Conservation (phyloP, 73 alveolate genomes). For the Stentor roeselii region DNA sequence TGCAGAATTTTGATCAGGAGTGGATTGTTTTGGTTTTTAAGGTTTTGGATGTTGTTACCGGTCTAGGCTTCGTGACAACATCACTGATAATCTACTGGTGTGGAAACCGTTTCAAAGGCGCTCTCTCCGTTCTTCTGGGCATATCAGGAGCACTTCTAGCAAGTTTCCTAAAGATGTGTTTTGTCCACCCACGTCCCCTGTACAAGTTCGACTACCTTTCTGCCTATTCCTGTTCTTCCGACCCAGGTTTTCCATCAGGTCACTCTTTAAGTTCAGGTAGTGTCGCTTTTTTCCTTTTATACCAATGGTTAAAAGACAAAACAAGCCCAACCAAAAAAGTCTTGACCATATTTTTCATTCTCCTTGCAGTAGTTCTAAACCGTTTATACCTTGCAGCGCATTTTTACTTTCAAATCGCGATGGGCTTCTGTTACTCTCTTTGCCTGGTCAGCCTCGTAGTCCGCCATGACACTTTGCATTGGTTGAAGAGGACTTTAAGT, state of each 20-base stretch:
- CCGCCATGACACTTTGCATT: no score
- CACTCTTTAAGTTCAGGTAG: constrained; percentile 12
- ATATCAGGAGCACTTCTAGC: not conserved
- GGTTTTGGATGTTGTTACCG: constrained; percentile 18
- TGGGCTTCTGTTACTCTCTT: not conserved
- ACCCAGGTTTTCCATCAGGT: not conserved
- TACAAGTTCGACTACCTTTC: not conserved
- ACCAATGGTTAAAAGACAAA: not conserved
- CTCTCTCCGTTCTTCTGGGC: not conserved
- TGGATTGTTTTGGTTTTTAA: not conserved
- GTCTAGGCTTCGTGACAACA: not conserved
- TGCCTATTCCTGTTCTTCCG: not conserved
- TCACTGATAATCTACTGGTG: not conserved
- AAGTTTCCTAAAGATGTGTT: not conserved
- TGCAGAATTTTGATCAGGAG: not conserved
- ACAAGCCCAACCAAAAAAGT: not conserved
- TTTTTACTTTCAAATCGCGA: not conserved
- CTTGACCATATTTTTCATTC: not conserved
- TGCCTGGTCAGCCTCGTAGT: not conserved
- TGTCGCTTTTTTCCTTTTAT: not conserved
- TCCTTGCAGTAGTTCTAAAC: not conserved
- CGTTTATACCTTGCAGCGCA: not conserved
- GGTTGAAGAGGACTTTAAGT: not conserved
- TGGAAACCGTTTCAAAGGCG: not conserved
- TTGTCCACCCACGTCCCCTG: constrained; percentile 14